Evolutionary conservation across 78 protist species (phyloP), one percentile per base, ranked within the genome.

Genomic region (Capsaspora owczarzaki): DNA sequence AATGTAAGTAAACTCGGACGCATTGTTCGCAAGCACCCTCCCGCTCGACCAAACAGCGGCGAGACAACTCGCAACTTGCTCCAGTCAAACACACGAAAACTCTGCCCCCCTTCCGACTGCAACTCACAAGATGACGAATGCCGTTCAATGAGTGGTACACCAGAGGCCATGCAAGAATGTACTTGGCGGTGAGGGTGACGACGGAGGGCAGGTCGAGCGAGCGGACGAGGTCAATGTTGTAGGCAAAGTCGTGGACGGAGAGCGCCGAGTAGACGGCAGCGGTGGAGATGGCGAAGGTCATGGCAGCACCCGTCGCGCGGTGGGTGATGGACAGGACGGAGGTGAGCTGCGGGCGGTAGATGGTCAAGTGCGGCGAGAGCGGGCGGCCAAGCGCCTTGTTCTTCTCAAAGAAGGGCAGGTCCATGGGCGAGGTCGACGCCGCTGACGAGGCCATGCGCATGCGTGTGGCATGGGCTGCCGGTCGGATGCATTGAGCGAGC

Each of bases 291-390:
- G 70, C 70, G 37, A 63, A 8, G 70, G 70, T 31, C 70, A 63
- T 10, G 8, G 42, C 78, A 22, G 35, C 78, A 33, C 85, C 85
- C 19, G 63, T 56, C 46, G 10, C 60, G 40, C 85, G 85, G 77
- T 82, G 85, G 44, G 79, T 41, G 16, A 82, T 82, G 47, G 85
- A 82, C 38, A 82, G 80, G 49, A 82, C 10, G 8, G 85, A 35
- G 29, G 79, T 70, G 29, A 82, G 60, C 61, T 70, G 81, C 19
- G 69, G 79, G 25, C 19, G 2, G 72, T 82, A 82, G 51, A 82
- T 82, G 51, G 85, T 71, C 33, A 82, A 53, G 40, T 82, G 85
- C 20, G 85, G 85, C 40, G 79, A 72, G 79, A 82, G 70, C 16
- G 85, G 85, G 29, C 85, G 78, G 43, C 35, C 38, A 27, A 82